Conservation (phyloP, 495 filamentous ascomycete species). For the Amniculicola lignicola region DNA sequence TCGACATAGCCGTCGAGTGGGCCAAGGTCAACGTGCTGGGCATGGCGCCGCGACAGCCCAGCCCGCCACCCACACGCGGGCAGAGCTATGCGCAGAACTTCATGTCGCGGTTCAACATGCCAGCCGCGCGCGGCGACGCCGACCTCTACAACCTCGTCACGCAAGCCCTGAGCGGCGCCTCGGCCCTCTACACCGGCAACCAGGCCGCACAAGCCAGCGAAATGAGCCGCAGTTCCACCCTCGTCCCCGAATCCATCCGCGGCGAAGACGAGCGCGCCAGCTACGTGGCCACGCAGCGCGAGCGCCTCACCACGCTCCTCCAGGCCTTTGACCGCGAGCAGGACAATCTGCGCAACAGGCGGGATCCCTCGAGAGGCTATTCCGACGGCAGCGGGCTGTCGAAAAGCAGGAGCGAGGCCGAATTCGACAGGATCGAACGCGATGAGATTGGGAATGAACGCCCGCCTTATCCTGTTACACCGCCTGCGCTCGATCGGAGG, state of each 20-base stretch:
- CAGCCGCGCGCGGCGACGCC: conserved; percentile 57
- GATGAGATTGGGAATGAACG: conserved; percentile 51
- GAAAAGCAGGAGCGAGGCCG: conserved; percentile 71
- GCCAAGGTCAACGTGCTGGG: conserved; percentile 71
- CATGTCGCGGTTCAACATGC: conserved; percentile 81
- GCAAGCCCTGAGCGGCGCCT: conserved; percentile 58
- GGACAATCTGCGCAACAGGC: conserved; percentile 42
- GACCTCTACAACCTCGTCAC: conserved; percentile 77
- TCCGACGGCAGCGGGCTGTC: conserved; percentile 53
- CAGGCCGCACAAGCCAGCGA: conserved; percentile 52
- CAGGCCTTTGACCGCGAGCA: conserved; percentile 74
- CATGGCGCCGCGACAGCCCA: conserved; percentile 54
- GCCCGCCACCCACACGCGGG: conserved; percentile 51
- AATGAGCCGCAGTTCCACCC: conserved; percentile 55
- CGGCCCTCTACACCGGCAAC: conserved; percentile 43
- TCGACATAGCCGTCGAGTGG: conserved; percentile 73
- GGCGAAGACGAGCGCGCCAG: conserved; percentile 60
- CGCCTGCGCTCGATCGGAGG: conserved; percentile 46
- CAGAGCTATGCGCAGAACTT: conserved; percentile 72
- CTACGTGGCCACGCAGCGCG: conserved; percentile 70
- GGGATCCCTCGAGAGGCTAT: conserved; percentile 15
- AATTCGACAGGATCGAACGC: conserved; percentile 80
- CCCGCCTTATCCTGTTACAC: conserved; percentile 22
- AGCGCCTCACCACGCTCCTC: conserved; percentile 66
- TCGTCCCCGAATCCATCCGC: conserved; percentile 65